These are phyloP conservation scores for Picochlorum sp. DNA, from an alignment of 139 green algal species.

Conservation along the genomic window DNA sequence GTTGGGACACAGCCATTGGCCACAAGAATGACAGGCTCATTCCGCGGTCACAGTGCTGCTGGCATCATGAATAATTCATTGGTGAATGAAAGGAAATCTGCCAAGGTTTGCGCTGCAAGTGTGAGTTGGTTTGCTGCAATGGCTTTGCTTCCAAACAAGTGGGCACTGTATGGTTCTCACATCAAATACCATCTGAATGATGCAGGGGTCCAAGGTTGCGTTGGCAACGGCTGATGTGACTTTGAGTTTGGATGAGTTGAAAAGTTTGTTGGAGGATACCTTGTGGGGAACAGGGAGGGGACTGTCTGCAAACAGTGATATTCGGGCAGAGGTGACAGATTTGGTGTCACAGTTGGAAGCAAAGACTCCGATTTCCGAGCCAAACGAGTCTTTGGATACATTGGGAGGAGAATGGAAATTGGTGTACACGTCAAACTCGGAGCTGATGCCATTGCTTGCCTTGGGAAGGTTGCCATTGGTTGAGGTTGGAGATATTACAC, in stretches of 20 bases:
- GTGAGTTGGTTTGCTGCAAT: no score
- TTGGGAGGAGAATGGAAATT: constrained; percentile 75
- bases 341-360: constrained; percentile 89
- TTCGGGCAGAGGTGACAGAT: constrained; percentile 78
- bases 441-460: constrained; percentile 72
- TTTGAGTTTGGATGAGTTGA: constrained; percentile 22
- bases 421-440: constrained; percentile 81
- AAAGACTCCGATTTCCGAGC: constrained; percentile 64
- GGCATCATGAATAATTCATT: no score
- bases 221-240: neutral
- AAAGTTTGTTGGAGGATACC: constrained; percentile 74
- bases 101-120: no score
- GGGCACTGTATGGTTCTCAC: no score
- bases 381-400: constrained; percentile 41
- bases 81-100: no score
- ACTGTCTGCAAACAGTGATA: constrained; percentile 55
- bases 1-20: no score
- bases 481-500: constrained; percentile 73
- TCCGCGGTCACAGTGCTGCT: no score
- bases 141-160: no score
- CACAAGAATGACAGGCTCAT: no score
- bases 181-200: neutral
- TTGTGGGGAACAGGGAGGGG: constrained; percentile 80
- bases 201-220: neutral
- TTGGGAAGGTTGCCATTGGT: constrained; percentile 69